Evolutionary conservation across 2,329 filamentous ascomycete species (phyloP), one percentile per base, ranked within the genome.

Genomic region (Aspergillus felis): DNA sequence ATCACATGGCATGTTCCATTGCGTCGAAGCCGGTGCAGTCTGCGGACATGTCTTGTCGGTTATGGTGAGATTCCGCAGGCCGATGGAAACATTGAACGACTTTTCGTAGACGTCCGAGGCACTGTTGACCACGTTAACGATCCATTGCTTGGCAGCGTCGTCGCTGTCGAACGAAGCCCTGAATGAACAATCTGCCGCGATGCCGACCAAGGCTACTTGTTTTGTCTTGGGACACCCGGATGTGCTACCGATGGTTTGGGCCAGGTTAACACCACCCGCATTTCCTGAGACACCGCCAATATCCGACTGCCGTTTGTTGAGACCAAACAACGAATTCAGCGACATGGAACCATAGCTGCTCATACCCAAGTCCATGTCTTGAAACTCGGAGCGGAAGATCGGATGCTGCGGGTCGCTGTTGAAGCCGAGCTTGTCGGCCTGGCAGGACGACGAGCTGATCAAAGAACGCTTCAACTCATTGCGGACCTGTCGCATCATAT

Each of bases 141-240:
- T 83, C 71, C 94, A 94, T 60, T 83, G 74, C 56, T 87, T 83
- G 25, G 88, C 83, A n/a, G 84, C 79, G 52, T 84, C 79, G 47
- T 83, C 83, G 24, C 81, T 83, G 60, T 87, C 83, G 72, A 97
- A 95, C 3, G 81, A 81, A 1, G 79, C 79, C 42, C 87, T 91
- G 71, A 97, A 97, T 8, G 86, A 90, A 79, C 94, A 99, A 74
- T 99, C 94, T 0, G 92, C 94, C 8, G 92, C 94, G 41, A 97
- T 86, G 28, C 94, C 94, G 25, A 99, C 85, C 44, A 97, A 81
- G 0, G 94, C 94, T 20, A 99, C 91, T 74, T 90, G 95, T 64
- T 92, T 86, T n/a, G 91, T 93, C 1, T 82, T 87, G 5, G 93
- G 93, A 71, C 94, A 99, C 53, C 94, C 94, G n/a, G 77, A 71